These are phyloP conservation scores for Datura wrightii DNA, from an alignment of 257 asterid species.

Conservation along the genomic window DNA sequence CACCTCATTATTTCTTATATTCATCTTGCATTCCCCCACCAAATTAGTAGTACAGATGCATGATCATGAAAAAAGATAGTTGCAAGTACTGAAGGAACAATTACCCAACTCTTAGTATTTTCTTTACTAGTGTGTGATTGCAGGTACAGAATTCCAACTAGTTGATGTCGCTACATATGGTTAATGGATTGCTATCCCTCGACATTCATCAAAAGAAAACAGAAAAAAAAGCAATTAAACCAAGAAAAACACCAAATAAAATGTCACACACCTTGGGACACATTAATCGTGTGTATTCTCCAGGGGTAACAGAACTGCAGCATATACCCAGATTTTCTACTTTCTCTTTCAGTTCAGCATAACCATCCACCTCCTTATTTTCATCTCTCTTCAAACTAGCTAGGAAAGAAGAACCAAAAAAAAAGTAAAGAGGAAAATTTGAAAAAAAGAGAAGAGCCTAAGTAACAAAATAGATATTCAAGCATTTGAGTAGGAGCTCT, in stretches of 20 bases:
- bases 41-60: conserved; percentile 9
- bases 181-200: background rate
- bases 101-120: background rate
- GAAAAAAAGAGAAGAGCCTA: background rate
- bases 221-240: background rate
- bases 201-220: background rate
- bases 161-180: background rate
- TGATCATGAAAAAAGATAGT: background rate
- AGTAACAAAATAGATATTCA: background rate
- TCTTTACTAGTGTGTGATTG: background rate
- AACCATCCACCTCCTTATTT: conserved; percentile 45
- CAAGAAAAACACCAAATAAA: background rate
- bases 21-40: background rate
- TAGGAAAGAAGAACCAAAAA: background rate
- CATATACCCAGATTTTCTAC: conserved; percentile 50
- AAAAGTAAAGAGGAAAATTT: too few species aligned
- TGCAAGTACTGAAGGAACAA: background rate
- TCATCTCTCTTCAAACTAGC: conserved; percentile 36
- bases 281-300: conserved; percentile 55
- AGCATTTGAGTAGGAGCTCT: background rate
- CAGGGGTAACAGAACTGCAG: conserved; percentile 58
- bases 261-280: conserved; percentile 63
- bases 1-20: background rate
- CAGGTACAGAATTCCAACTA: background rate
- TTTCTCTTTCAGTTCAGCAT: conserved; percentile 44